These are phyloP conservation scores for Bacidia gigantensis DNA, from an alignment of 495 filamentous ascomycete genomes.

Conservation along the genomic window DNA sequence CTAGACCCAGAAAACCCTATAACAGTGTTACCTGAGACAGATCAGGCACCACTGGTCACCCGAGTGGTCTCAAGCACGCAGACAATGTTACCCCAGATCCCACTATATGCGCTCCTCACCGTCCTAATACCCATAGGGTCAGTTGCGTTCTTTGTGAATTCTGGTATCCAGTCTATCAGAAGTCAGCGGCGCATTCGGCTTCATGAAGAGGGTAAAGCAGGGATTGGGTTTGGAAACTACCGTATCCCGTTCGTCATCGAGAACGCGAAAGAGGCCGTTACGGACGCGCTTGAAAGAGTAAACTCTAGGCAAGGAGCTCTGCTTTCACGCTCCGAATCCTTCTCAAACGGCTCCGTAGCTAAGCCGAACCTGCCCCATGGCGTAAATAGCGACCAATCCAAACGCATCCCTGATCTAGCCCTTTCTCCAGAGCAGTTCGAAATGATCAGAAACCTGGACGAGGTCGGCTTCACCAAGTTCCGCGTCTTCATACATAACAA, in stretches of 20 bases:
- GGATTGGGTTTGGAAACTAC: conserved; percentile 50
- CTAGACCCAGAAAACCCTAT: conserved; percentile 55
- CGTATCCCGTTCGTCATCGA: conserved; percentile 62
- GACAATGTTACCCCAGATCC: conserved; percentile 28
- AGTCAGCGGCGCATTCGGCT: conserved; percentile 58
- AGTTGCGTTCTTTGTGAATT: conserved; percentile 58
- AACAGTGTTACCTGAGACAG: conserved; percentile 27
- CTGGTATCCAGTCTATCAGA: conserved; percentile 56
- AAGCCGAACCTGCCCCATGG: neutral
- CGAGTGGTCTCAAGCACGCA: conserved; percentile 21
- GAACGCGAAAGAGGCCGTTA: conserved; percentile 50
- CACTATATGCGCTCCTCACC: conserved; percentile 46
- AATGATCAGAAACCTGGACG: conserved; percentile 67
- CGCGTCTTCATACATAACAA: conserved; percentile 74
- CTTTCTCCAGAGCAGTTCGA: conserved; percentile 65
- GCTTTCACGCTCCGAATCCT: conserved; percentile 11
- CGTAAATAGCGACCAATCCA: neutral
- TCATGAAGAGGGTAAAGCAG: conserved; percentile 59
- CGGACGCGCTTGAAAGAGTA: conserved; percentile 58
- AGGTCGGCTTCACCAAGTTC: conserved; percentile 66
- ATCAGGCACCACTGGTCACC: conserved; percentile 23
- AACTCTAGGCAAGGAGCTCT: conserved; percentile 51
- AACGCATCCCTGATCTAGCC: conserved; percentile 51
- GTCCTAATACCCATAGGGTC: conserved; percentile 56
- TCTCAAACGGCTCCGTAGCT: no score